Percentiles rank a stretch among this genome's conserved stretches.
Conservation (phyloP, 192 early-diverging fungal genomes). For the Diversispora epigaea region DNA sequence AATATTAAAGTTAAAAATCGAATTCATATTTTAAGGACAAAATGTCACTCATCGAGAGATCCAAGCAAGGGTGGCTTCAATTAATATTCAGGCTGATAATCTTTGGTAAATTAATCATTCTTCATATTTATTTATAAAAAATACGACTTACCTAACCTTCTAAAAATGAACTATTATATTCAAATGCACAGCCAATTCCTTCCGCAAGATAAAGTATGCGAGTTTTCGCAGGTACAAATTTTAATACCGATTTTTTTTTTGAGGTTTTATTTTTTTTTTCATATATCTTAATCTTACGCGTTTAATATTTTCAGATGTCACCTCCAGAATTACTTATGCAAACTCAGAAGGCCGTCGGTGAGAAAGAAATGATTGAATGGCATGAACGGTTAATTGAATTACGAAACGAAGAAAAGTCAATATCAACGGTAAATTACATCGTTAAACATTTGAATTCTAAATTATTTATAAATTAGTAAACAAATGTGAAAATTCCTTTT, state of each 20-base stretch:
- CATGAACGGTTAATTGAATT: conserved; percentile 67
- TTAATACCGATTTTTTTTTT: neutral
- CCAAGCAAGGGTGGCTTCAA: conserved; percentile 51
- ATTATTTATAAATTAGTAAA: neutral
- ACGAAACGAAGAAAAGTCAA: conserved; percentile 53
- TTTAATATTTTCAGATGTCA: conserved; percentile 56
- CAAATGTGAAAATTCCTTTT: neutral
- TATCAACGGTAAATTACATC: conserved; percentile 40
- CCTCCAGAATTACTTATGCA: conserved; percentile 74
- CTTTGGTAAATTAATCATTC: conserved; percentile 64
- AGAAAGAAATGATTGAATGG: conserved; percentile 57
- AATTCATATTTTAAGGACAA: conserved; percentile 48
- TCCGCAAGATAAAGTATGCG: conserved; percentile 92
- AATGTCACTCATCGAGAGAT: conserved; percentile 63
- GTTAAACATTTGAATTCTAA: neutral
- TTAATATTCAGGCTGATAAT: conserved; percentile 94
- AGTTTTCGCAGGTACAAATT: conserved; percentile 76
- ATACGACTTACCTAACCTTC: neutral
- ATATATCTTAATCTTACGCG: neutral
- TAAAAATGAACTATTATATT: neutral
- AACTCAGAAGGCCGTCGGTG: conserved; percentile 84
- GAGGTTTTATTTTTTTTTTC: neutral
- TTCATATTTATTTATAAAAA: neutral
- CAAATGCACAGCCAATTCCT: conserved; percentile 75
- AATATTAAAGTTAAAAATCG: neutral